Evolutionary conservation across 345 rosid species (phyloP).

Genomic region (Gossypium thurberi): DNA sequence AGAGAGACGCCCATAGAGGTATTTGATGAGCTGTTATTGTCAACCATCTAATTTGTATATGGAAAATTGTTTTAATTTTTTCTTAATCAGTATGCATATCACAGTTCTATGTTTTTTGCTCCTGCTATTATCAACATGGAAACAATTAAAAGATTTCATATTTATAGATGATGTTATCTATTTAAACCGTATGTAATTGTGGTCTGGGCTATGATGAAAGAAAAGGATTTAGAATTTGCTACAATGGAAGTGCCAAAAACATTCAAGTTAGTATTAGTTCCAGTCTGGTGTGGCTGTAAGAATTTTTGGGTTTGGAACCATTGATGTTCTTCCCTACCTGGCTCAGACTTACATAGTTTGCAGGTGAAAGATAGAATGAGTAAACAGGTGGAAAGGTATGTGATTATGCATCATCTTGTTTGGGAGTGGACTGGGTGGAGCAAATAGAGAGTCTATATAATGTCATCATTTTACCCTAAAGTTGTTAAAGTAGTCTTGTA

Average conservation of each 20-base stretch:
- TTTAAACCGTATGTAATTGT: neutral
- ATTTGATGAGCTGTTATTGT: slow-evolving; percentile 5
- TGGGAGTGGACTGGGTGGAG: neutral
- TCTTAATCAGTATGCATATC: neutral
- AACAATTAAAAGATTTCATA: neutral
- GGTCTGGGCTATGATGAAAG: neutral
- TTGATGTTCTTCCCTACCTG: neutral
- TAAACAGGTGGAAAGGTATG: neutral
- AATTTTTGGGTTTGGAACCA: neutral
- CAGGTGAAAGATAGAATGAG: neutral
- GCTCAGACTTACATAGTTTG: too few species aligned
- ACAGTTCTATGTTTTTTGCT: neutral
- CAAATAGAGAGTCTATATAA: neutral
- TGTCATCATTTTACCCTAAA: neutral
- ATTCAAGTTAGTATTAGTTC: neutral
- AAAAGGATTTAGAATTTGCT: neutral
- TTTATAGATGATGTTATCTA: neutral
- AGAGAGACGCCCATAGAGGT: slow-evolving; percentile 89
- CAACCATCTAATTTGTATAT: neutral
- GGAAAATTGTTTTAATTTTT: neutral
- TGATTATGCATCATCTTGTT: neutral
- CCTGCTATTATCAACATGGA: neutral
- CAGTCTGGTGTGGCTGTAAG: neutral
- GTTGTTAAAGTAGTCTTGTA: too few species aligned
- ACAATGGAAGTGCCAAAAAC: neutral